Conservation (phyloP, 345 rosid genomes). For the Hevea brasiliensis region DNA sequence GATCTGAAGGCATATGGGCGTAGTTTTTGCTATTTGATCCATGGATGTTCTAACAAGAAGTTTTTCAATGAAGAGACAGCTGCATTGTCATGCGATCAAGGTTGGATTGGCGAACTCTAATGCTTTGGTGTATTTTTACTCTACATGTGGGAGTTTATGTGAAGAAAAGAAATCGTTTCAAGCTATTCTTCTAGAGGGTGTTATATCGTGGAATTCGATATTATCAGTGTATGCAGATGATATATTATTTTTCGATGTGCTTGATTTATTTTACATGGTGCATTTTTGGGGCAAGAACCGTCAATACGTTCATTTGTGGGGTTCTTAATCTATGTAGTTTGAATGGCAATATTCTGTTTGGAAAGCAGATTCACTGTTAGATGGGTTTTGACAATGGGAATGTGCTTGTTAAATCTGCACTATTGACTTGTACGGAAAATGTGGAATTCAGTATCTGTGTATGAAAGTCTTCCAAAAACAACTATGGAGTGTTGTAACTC, state of each 20-base stretch:
- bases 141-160: constrained; percentile 48
- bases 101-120: constrained; percentile 51
- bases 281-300: constrained; percentile 66
- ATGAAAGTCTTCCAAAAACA: constrained; percentile 37
- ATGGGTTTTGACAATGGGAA: constrained; percentile 46
- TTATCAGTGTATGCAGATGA: constrained; percentile 45
- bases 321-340: constrained; percentile 57
- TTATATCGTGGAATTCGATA: constrained; percentile 81
- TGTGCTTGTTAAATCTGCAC: constrained; percentile 57
- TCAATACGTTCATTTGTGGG: constrained; percentile 58
- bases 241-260: constrained; percentile 44
- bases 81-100: constrained; percentile 60
- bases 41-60: constrained; percentile 49
- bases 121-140: constrained; percentile 62
- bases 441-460: constrained; percentile 52
- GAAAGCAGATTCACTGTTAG: constrained; percentile 73
- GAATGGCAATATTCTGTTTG: constrained; percentile 40
- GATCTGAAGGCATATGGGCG: constrained; percentile 53
- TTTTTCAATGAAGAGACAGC: constrained; percentile 62
- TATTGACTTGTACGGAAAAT: constrained; percentile 79
- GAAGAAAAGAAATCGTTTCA: constrained; percentile 53
- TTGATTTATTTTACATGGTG: constrained; percentile 59
- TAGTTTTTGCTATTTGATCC: constrained; percentile 67
- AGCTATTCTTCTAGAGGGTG: constrained; percentile 46
- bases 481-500: constrained; percentile 64